phyloP scores from a whole-genome alignment of 345 rosid species.

The Hibiscus syriacus region DNA sequence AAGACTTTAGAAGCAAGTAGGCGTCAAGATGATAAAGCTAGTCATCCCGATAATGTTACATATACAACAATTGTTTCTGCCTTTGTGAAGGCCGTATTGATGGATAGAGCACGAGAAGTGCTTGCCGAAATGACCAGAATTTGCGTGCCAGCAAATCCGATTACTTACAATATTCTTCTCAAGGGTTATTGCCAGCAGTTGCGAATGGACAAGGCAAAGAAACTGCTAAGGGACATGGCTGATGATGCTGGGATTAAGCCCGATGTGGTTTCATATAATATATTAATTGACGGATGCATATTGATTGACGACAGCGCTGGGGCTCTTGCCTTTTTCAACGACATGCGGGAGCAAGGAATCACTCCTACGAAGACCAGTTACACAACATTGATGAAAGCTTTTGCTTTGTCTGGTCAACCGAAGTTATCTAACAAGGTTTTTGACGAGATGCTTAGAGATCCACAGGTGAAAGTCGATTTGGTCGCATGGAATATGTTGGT shows the following conservation, averaged over 20 bases:
- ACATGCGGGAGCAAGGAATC: slow-evolving; percentile 74
- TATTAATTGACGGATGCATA: slow-evolving; percentile 84
- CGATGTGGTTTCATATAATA: slow-evolving; percentile 84
- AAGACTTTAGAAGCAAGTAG: slow-evolving; percentile 88
- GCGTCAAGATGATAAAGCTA: slow-evolving; percentile 46
- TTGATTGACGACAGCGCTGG: slow-evolving; percentile 77
- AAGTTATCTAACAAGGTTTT: slow-evolving; percentile 81
- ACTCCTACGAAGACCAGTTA: slow-evolving; percentile 85
- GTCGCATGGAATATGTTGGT: slow-evolving; percentile 18
- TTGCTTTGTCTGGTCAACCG: slow-evolving; percentile 79
- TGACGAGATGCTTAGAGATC: slow-evolving; percentile 79
- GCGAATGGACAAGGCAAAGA: slow-evolving; percentile 68
- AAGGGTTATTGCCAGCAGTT: slow-evolving; percentile 85
- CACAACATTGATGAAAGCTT: slow-evolving; percentile 96
- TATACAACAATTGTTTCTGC: slow-evolving; percentile 93
- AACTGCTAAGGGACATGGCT: slow-evolving; percentile 62
- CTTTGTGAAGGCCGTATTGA: slow-evolving; percentile 60
- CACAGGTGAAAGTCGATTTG: slow-evolving; percentile 70
- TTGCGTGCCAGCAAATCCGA: slow-evolving; percentile 71
- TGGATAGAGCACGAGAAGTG: slow-evolving; percentile 79
- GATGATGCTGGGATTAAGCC: slow-evolving; percentile 55
- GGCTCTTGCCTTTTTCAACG: slow-evolving; percentile 71
- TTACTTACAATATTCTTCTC: slow-evolving; percentile 83
- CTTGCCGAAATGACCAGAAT: slow-evolving; percentile 73
- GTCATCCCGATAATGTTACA: slow-evolving; percentile 88